Evolutionary conservation across 78 protist species (phyloP).

Genomic region (Trichosphaerium sp.): DNA sequence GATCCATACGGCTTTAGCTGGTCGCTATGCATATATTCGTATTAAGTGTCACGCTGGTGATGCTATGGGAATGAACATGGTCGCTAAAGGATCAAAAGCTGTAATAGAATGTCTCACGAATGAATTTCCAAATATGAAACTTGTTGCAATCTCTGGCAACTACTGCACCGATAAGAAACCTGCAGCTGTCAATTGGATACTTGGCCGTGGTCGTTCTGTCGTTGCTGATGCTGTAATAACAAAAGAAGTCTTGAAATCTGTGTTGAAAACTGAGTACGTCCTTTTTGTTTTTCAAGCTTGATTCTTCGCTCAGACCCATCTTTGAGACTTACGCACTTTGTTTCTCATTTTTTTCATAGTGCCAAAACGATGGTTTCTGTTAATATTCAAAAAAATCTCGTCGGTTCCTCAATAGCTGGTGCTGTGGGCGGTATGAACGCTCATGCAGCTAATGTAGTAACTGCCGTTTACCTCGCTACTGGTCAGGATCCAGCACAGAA

Average conservation of each 20-base stretch:
- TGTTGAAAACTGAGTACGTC: conserved; percentile 64
- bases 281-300: conserved; percentile 21
- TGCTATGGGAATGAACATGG: conserved; percentile 95
- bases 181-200: conserved; percentile 77
- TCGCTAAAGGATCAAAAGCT: conserved; percentile 57
- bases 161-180: conserved; percentile 85
- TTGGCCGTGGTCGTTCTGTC: conserved; percentile 89
- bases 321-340: no score
- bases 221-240: conserved; percentile 75
- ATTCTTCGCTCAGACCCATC: no score
- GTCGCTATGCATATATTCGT: conserved; percentile 57
- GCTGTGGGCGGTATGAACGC: conserved; percentile 92
- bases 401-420: conserved; percentile 94
- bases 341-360: no score
- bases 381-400: conserved; percentile 71
- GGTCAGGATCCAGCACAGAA: conserved; percentile 96
- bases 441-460: conserved; percentile 90
- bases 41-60: conserved; percentile 72
- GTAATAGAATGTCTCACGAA: conserved; percentile 17
- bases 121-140: conserved; percentile 31
- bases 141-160: conserved; percentile 66
- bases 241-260: conserved; percentile 42
- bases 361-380: conserved; percentile 38
- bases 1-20: conserved; percentile 40
- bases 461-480: conserved; percentile 88